These are phyloP conservation scores for Suillus bovinus DNA, from an alignment of 768 basidiomycete species.

Conservation along the genomic window DNA sequence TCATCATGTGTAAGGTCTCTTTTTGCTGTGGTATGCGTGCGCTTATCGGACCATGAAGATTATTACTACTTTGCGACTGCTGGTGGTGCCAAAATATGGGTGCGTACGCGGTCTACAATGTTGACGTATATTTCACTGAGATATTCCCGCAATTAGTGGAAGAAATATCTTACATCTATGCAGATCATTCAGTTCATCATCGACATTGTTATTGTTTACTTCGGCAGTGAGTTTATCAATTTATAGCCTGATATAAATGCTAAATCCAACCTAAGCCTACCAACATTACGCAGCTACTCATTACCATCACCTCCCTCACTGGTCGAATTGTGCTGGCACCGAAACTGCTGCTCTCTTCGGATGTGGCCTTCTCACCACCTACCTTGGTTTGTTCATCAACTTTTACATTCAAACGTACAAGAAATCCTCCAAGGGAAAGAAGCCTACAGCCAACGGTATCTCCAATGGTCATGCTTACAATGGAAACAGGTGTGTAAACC, in stretches of 20 bases:
- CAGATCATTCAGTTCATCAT: conserved; percentile 97
- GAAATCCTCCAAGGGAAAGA: conserved; percentile 49
- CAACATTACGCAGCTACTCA: conserved; percentile 74
- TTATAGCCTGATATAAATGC: conserved; percentile 7
- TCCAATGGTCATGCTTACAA: conserved; percentile 44
- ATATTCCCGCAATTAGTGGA: conserved; percentile 66
- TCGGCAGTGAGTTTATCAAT: conserved; percentile 72
- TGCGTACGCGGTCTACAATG: conserved; percentile 35
- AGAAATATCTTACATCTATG: conserved; percentile 95
- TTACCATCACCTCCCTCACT: conserved; percentile 61
- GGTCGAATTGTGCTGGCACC: conserved; percentile 86
- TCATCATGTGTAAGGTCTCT: conserved; percentile 88
- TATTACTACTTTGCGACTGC: conserved; percentile 99
- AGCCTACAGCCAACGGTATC: conserved; percentile 35
- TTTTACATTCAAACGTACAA: conserved; percentile 88
- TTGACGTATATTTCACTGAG: conserved; percentile 4
- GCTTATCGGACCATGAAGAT: conserved; percentile 47
- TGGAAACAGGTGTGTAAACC: conserved; percentile 30
- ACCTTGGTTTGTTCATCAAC: conserved; percentile 94
- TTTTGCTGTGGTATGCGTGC: conserved; percentile 2
- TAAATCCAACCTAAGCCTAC: conserved; percentile 52
- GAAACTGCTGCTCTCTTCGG: conserved; percentile 89
- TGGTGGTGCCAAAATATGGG: conserved; percentile 96
- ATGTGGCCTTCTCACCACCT: conserved; percentile 84
- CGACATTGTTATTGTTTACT: conserved; percentile 89